Evolutionary conservation across 768 basidiomycete genomes (phyloP), one percentile per base, ranked within the genome.

Genomic region (Naganishia kalamii): DNA sequence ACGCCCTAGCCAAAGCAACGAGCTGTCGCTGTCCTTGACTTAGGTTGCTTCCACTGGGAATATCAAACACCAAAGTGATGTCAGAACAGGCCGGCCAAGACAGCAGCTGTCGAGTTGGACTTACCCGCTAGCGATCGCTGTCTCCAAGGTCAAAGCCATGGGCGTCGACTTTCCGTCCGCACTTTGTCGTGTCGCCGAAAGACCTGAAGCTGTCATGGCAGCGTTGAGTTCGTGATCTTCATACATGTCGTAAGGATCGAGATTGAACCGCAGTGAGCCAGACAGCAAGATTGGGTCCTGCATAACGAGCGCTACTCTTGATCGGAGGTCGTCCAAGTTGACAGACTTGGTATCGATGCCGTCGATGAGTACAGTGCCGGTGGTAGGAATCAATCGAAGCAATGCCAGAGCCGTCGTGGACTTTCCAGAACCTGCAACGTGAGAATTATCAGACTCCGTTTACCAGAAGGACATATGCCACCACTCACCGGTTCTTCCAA

Each of bases 251-350:
- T 85, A 86, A 0, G 85, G 86, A 70, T 86, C 86, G n/a, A 86
- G 75, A 69, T 86, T 86, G 63, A 80, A 79, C 29, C 85, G 81
- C 30, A 86, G 75, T 1, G 82, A 82, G 6, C 86, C 86, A 43
- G 81, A 82, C 25, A 86, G 74, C 0, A 86, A 74, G 57, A 84
- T 82, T 66, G 82, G 73, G 67, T 84, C 84, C 46, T 85, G 85
- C 3, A 85, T 85, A 41, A 86, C 86, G 67, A 86, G 84, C 2
- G 86, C 86, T 62, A 88, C 82, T 62, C 81, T 82, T 1, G 82
- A 80, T 48, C 86, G 79, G 48, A 87, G 77, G 10, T 79, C 80
- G 68, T 86, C 81, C 15, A 87, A 76, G 68, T 85, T 85, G n/a
- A 86, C 72, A 0, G 74, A 73, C 43, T 78, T 74, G 0, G 83